Conservation (phyloP, 352 stramenopile genomes). For the Globisporangium paddicum region DNA sequence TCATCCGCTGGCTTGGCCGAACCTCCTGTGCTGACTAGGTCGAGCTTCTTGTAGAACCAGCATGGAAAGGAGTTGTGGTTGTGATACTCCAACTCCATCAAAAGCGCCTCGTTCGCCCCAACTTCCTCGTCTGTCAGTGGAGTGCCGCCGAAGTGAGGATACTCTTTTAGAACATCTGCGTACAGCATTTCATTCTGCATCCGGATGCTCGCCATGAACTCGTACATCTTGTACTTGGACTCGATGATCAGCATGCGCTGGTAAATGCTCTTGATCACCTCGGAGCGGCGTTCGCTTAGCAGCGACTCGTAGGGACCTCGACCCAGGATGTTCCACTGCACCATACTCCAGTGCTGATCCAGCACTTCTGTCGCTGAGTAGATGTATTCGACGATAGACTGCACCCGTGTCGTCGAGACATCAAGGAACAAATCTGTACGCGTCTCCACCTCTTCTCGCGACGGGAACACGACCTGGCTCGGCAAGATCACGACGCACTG, state of each 20-base stretch:
- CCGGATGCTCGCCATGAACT: conserved; percentile 82
- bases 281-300: conserved; percentile 39
- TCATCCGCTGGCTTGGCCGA: background rate
- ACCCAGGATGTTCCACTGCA: conserved; percentile 84
- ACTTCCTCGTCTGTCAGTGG: conserved; percentile 41
- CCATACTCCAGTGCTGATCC: conserved; percentile 82
- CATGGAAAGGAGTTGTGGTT: conserved; percentile 62
- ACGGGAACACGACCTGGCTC: conserved; percentile 74
- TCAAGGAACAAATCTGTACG: conserved; percentile 72
- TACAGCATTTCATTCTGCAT: conserved; percentile 86
- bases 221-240: conserved; percentile 74
- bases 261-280: conserved; percentile 69
- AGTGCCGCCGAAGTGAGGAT: conserved; percentile 40
- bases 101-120: conserved; percentile 31
- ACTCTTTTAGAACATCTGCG: conserved; percentile 48
- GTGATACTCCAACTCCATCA: conserved; percentile 39
- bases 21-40: conserved; percentile 4
- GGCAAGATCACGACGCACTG: conserved; percentile 75
- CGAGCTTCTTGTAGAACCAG: conserved; percentile 80
- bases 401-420: conserved; percentile 65
- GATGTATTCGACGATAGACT: conserved; percentile 73
- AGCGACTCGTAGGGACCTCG: conserved; percentile 76
- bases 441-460: conserved; percentile 68
- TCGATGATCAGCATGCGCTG: conserved; percentile 69
- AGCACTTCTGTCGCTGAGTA: conserved; percentile 82